Evolutionary conservation across 306 rosid species (phyloP).

Genomic region (Glycine soja): DNA sequence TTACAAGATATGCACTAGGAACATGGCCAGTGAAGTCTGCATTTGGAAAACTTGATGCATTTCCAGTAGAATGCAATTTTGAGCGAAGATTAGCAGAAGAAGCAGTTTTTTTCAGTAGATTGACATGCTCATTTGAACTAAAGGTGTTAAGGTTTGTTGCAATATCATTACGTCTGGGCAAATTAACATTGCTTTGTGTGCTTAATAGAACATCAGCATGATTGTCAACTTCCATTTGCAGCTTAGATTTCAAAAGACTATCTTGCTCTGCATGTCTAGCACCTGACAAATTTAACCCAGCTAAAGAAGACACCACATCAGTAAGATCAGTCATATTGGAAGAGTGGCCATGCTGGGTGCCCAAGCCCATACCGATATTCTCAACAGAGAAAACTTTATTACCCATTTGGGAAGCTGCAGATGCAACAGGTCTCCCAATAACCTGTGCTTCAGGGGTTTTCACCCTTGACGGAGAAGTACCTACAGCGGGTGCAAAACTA

Average conservation of each 20-base stretch:
- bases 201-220: conserved; percentile 61
- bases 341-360: conserved; percentile 60
- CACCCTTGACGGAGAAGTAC: conserved; percentile 70
- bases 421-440: conserved; percentile 70
- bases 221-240: conserved; percentile 61
- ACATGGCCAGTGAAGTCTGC: conserved; percentile 58
- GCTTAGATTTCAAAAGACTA: conserved; percentile 63
- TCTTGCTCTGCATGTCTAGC: conserved; percentile 69
- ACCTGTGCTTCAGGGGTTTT: conserved; percentile 77
- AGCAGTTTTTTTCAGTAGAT: conserved; percentile 72
- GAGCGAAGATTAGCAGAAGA: conserved; percentile 76
- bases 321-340: conserved; percentile 64
- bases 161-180: conserved; percentile 65
- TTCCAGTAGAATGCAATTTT: conserved; percentile 64
- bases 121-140: conserved; percentile 58
- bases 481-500: conserved; percentile 64
- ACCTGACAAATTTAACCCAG: conserved; percentile 71
- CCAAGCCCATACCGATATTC: conserved; percentile 58
- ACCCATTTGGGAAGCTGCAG: conserved; percentile 70
- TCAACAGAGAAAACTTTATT: conserved; percentile 62
- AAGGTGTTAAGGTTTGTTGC: conserved; percentile 56
- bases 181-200: conserved; percentile 52
- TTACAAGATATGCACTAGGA: conserved; percentile 59
- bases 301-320: conserved; percentile 64
- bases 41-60: conserved; percentile 52